phyloP scores from a whole-genome alignment of 2,329 filamentous ascomycete species.

The Bipolaris victoriae region DNA sequence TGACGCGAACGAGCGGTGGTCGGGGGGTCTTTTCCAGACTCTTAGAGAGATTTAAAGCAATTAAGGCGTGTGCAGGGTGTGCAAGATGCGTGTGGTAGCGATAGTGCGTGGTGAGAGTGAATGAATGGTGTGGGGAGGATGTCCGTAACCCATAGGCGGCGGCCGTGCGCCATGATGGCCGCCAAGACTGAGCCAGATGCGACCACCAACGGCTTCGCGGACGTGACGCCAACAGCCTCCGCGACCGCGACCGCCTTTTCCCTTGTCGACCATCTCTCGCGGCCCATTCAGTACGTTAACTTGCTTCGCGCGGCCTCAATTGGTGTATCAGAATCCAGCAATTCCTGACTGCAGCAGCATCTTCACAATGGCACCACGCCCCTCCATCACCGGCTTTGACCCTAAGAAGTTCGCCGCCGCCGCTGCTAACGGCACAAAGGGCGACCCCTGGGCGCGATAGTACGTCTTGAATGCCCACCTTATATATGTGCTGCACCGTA shows the following conservation, averaged over 20 bases:
- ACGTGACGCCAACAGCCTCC: slow-evolving; percentile 27
- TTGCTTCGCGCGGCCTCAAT: slow-evolving; percentile 4
- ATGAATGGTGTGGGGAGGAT: slow-evolving; percentile 13
- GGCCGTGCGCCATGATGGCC: slow-evolving; percentile 18
- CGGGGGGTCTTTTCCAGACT: no score
- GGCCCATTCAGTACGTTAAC: slow-evolving; percentile 35
- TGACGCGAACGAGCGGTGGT: neutral
- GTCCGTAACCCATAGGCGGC: slow-evolving; percentile 2
- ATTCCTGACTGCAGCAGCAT: slow-evolving; percentile 29
- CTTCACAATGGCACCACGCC: slow-evolving; percentile 59
- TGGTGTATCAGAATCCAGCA: neutral
- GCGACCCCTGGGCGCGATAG: slow-evolving; percentile 69
- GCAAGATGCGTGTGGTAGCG: neutral
- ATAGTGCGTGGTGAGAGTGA: slow-evolving; percentile 5
- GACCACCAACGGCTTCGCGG: slow-evolving; percentile 22
- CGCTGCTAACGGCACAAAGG: slow-evolving; percentile 62
- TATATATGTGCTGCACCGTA: neutral
- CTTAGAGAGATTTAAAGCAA: neutral
- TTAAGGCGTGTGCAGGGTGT: neutral
- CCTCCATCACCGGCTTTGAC: slow-evolving; percentile 93
- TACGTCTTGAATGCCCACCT: slow-evolving; percentile 46
- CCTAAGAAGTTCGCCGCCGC: slow-evolving; percentile 78
- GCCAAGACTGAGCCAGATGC: slow-evolving; percentile 23
- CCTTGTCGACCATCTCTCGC: slow-evolving; percentile 27
- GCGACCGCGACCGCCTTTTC: slow-evolving; percentile 24